Conservation (phyloP, 257 asterid species). For the Solanum lignicaule region DNA sequence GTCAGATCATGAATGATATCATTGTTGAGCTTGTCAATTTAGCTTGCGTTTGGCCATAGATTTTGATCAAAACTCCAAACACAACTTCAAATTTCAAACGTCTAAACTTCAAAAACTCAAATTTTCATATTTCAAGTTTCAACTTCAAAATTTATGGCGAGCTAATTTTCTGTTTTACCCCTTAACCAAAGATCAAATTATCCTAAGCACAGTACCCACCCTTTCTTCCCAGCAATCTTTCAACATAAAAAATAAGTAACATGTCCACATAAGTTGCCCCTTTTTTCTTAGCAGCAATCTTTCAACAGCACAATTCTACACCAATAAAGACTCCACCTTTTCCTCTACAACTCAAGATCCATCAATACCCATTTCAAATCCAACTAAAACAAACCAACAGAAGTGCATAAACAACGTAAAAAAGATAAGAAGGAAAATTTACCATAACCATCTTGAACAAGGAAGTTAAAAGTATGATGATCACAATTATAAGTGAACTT, state of each 20-base stretch:
- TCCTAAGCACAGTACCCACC: neutral
- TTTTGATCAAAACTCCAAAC: neutral
- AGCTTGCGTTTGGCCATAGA: neutral
- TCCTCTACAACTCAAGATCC: slow-evolving; percentile 33
- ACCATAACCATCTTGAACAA: slow-evolving; percentile 78
- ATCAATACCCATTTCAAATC: slow-evolving; percentile 10
- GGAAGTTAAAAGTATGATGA: slow-evolving; percentile 67
- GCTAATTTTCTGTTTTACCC: neutral
- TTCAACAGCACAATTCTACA: neutral
- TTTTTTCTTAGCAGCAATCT: neutral
- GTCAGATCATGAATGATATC: neutral
- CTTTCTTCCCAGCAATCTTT: neutral
- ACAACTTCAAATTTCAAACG: neutral
- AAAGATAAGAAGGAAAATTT: neutral
- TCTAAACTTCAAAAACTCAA: neutral
- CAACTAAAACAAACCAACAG: neutral
- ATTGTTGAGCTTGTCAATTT: neutral
- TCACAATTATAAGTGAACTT: slow-evolving; percentile 73
- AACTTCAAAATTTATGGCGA: neutral
- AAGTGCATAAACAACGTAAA: neutral
- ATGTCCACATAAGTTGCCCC: neutral
- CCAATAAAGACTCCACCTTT: neutral
- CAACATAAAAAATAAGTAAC: neutral
- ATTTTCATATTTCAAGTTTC: neutral
- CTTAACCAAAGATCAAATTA: neutral